These are phyloP conservation scores for Syzygium aqueum DNA, from an alignment of 345 rosid genomes.

Conservation along the genomic window DNA sequence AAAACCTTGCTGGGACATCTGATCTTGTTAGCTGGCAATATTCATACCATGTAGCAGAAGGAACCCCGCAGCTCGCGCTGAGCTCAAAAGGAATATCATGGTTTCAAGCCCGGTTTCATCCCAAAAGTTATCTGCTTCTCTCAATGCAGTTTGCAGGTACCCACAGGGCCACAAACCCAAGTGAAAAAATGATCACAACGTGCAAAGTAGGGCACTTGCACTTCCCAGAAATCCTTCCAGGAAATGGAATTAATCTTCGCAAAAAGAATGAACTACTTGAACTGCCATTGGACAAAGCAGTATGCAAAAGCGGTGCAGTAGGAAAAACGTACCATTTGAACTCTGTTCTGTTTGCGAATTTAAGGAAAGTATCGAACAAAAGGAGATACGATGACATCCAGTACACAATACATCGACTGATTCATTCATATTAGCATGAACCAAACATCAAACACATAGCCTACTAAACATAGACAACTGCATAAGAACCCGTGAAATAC, in stretches of 20 bases:
- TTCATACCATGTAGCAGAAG: no score
- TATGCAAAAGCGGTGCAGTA: no score
- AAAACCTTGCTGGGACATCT: background rate
- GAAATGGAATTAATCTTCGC: no score
- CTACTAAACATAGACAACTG: background rate
- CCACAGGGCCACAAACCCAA: background rate
- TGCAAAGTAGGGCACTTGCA: no score
- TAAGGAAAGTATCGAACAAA: background rate
- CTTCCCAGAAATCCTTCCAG: no score
- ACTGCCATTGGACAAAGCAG: no score
- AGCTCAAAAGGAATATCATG: background rate
- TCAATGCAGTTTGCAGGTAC: background rate
- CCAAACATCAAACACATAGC: background rate
- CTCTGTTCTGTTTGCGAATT: accelerated
- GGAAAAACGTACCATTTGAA: background rate
- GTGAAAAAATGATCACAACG: no score
- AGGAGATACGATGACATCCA: background rate
- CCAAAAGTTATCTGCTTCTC: background rate
- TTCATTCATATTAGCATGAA: background rate
- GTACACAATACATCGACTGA: accelerated
- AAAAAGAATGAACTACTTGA: no score
- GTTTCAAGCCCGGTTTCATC: background rate
- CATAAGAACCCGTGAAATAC: background rate
- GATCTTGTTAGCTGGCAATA: background rate
- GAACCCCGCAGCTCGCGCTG: background rate